A percentile compares a stretch with the other conserved stretches of the same genome.
Conservation (phyloP, 2,329 filamentous ascomycete species). For the Cordyceps pruinosa region DNA sequence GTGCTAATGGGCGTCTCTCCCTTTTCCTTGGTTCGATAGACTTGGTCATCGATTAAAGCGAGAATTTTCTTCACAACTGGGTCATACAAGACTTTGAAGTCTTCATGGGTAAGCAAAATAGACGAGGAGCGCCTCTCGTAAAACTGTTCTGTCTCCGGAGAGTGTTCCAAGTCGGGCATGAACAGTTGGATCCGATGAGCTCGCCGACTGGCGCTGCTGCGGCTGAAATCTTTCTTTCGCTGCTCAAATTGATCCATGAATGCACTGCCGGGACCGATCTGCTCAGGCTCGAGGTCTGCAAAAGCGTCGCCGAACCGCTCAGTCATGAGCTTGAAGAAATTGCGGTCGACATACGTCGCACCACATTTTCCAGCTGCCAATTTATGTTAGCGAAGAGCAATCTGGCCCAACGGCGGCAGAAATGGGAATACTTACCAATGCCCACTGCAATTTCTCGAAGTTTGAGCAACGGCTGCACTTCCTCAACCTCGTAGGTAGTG, state of each 20-base stretch:
- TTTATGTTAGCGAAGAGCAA: neutral
- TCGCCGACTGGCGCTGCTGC: neutral
- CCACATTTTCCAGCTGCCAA: conserved; percentile 14
- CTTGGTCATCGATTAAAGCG: neutral
- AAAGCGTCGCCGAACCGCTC: conserved; percentile 14
- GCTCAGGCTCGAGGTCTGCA: neutral
- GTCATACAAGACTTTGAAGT: neutral
- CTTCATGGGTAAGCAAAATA: neutral
- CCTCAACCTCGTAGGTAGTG: neutral
- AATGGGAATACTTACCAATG: neutral
- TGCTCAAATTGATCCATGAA: conserved; percentile 16
- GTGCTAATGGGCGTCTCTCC: neutral
- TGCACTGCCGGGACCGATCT: conserved; percentile 15
- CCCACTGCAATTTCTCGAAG: neutral
- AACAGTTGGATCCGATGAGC: neutral
- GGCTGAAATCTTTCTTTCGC: conserved; percentile 16
- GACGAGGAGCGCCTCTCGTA: conserved; percentile 1
- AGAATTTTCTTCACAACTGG: neutral
- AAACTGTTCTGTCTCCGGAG: neutral
- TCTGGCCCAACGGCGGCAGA: too few species aligned
- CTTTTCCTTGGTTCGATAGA: neutral
- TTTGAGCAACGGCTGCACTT: neutral
- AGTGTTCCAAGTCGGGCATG: neutral
- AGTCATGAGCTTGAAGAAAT: conserved; percentile 11
- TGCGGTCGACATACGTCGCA: conserved; percentile 13